Conservation (phyloP, 768 basidiomycete genomes). For the Lentinula sp. region DNA sequence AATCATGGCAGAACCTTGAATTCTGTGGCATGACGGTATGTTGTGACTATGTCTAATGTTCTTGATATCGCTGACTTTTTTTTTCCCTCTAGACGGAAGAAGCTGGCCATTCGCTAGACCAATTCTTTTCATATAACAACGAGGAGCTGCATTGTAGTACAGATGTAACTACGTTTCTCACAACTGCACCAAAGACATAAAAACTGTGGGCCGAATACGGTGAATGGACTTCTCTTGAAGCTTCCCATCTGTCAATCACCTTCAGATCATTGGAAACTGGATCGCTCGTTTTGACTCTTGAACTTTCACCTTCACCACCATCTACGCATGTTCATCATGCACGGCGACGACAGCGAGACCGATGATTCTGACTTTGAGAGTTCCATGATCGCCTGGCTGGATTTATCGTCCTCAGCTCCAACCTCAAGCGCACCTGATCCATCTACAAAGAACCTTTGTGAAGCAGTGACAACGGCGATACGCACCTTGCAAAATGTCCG, state of each 20-base stretch:
- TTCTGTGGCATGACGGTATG: slow-evolving; percentile 63
- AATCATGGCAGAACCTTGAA: slow-evolving; percentile 63
- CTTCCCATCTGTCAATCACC: slow-evolving; percentile 1
- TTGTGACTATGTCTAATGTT: slow-evolving; percentile 3
- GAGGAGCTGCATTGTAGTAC: slow-evolving; percentile 47
- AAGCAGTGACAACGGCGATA: neutral
- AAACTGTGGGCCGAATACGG: neutral
- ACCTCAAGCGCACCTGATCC: neutral
- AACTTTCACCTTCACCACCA: neutral
- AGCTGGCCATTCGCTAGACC: slow-evolving; percentile 51
- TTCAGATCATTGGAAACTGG: neutral
- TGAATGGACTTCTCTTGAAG: neutral
- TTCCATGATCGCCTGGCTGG: slow-evolving; percentile 1
- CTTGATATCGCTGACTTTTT: slow-evolving; percentile 8
- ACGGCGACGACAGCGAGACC: neutral
- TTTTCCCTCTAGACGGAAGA: slow-evolving; percentile 41
- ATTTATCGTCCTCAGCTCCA: neutral
- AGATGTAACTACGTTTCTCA: slow-evolving; percentile 51
- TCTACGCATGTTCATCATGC: neutral
- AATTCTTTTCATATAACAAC: slow-evolving; percentile 54
- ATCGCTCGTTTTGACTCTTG: neutral
- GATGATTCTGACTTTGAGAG: slow-evolving; percentile 5
- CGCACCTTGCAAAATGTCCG: neutral
- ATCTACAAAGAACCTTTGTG: neutral
- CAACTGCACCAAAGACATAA: slow-evolving; percentile 49